Evolutionary conservation across 108 stramenopile species (phyloP).

Genomic region (Nannochloropsis salina): DNA sequence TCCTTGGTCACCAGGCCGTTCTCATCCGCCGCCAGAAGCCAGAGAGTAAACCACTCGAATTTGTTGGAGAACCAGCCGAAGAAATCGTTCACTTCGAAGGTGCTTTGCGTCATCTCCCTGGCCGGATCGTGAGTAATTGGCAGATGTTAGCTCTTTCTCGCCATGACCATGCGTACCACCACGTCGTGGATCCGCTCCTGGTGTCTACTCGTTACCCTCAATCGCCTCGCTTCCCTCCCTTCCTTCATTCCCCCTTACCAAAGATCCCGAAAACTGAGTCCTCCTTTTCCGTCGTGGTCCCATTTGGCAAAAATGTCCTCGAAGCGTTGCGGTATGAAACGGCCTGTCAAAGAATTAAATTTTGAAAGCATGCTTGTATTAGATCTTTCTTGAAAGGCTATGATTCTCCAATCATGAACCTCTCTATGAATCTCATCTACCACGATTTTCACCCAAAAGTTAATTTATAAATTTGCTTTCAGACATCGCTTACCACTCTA

Average conservation of each 20-base stretch:
- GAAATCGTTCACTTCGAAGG: constrained; percentile 5
- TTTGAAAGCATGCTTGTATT: no score
- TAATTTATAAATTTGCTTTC: no score
- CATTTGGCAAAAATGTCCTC: neutral
- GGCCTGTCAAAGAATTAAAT: neutral
- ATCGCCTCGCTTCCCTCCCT: neutral
- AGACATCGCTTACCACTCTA: no score
- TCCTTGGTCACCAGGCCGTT: constrained; percentile 4
- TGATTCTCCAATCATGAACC: no score
- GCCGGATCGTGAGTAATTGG: no score
- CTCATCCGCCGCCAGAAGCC: neutral
- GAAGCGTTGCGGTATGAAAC: neutral
- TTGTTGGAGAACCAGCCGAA: neutral
- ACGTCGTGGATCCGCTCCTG: no score
- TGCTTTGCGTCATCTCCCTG: constrained; percentile 4
- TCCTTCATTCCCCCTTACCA: neutral
- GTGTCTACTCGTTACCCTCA: no score
- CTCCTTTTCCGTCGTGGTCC: neutral
- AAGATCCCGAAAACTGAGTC: neutral
- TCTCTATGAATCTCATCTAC: no score
- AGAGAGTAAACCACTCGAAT: constrained; percentile 6
- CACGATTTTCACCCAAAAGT: no score
- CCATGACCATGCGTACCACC: no score
- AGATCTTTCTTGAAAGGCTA: no score
- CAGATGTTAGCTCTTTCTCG: no score